These are phyloP conservation scores for Paxillus ammoniavirescens DNA, from an alignment of 768 basidiomycete genomes.

Conservation along the genomic window DNA sequence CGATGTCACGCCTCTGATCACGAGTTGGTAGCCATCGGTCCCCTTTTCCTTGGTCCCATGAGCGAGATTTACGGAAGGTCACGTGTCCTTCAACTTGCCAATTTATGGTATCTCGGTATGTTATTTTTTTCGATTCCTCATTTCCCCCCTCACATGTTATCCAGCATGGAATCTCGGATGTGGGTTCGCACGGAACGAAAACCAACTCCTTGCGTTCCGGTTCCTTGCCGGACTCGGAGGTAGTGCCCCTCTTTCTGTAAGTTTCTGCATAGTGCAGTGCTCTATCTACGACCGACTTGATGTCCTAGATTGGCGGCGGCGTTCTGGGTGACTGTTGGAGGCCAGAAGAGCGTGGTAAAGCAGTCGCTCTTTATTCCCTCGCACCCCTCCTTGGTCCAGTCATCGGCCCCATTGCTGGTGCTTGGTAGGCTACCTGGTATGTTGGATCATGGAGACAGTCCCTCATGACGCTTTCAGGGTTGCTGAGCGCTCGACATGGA, in stretches of 20 bases:
- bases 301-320: slow-evolving; percentile 58
- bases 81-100: no score
- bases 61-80: no score
- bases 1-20: no score
- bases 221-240: slow-evolving; percentile 60
- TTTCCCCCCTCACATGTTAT: no score
- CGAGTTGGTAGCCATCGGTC: no score
- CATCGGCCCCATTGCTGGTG: slow-evolving; percentile 60
- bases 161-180: no score
- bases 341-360: slow-evolving; percentile 61
- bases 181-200: no score
- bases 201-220: no score
- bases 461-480: slow-evolving; percentile 35
- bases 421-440: slow-evolving; percentile 39
- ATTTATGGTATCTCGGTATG: no score
- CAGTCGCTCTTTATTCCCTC: slow-evolving; percentile 61
- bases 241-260: slow-evolving; percentile 59
- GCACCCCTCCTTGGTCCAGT: slow-evolving; percentile 68
- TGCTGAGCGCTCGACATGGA: slow-evolving; percentile 61
- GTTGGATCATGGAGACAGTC: not conserved
- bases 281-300: not conserved
- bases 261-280: not conserved
- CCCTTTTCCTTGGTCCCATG: no score
- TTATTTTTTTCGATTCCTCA: no score
- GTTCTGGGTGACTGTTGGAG: slow-evolving; percentile 62